Evolutionary conservation across 331 rosid genomes (phyloP).

Genomic region (Saraca asoca): DNA sequence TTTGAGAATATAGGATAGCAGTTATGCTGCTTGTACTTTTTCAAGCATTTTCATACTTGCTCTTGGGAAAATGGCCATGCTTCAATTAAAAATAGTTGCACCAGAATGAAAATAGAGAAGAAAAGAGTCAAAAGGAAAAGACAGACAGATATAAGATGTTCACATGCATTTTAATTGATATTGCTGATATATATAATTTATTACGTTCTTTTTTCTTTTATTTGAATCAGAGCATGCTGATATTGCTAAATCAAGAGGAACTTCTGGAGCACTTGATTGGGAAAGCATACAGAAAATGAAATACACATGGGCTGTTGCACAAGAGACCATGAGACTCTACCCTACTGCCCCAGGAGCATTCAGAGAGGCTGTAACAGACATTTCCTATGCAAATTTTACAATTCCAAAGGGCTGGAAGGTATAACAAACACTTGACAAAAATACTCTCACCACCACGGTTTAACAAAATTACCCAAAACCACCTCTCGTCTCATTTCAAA

Average conservation of each 20-base stretch:
- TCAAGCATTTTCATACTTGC: too few relatives aligned
- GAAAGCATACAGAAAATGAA: constrained; percentile 51
- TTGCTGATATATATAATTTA: too few relatives aligned
- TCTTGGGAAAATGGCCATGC: too few relatives aligned
- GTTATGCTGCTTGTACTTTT: background rate
- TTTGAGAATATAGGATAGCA: background rate
- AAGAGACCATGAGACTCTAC: constrained; percentile 54
- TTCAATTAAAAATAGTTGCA: too few relatives aligned
- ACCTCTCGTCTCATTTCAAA: too few relatives aligned
- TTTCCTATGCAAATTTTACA: constrained; percentile 44
- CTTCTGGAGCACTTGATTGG: constrained; percentile 42
- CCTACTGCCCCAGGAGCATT: constrained; percentile 50
- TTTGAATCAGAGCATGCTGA: constrained; percentile 44
- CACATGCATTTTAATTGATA: too few relatives aligned
- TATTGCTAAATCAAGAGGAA: constrained; percentile 32
- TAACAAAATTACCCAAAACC: too few relatives aligned
- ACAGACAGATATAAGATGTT: too few relatives aligned
- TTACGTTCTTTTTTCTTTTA: background rate
- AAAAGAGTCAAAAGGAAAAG: too few relatives aligned
- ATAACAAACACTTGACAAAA: background rate
- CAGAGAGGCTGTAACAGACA: constrained; percentile 46
- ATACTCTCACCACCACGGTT: too few relatives aligned
- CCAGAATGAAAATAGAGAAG: too few relatives aligned
- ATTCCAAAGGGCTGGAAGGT: constrained; percentile 69
- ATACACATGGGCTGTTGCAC: constrained; percentile 62